A percentile compares a stretch with the other conserved stretches of the same genome.
phyloP scores from a whole-genome alignment of 2,329 filamentous ascomycete genomes.

The Talaromyces sp. region DNA sequence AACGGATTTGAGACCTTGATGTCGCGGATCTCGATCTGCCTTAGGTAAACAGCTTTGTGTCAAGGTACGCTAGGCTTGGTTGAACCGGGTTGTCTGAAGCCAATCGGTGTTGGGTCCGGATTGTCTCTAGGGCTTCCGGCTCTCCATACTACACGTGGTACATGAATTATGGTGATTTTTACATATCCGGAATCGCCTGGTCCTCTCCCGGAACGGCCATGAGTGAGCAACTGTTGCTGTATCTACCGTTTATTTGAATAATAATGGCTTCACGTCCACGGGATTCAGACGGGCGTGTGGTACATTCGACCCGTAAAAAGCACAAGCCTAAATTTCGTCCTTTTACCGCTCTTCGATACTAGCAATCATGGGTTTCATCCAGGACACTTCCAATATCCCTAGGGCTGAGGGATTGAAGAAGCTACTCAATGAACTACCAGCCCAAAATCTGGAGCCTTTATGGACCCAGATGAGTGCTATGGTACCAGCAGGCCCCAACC shows the following conservation, averaged over 20 bases:
- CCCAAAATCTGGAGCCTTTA: not conserved
- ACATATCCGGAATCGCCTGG: not conserved
- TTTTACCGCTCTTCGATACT: not conserved
- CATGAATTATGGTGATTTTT: not conserved
- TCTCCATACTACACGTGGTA: not conserved
- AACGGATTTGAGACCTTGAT: too few relatives aligned
- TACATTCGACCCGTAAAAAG: not conserved
- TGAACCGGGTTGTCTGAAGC: not conserved
- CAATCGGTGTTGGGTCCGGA: not conserved
- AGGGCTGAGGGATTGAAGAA: not conserved
- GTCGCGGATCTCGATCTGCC: too few relatives aligned
- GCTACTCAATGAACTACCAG: not conserved
- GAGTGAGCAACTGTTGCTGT: not conserved
- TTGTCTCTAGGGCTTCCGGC: not conserved
- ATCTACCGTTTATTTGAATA: not conserved
- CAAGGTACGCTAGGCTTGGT: too few relatives aligned
- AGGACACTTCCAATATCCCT: not conserved
- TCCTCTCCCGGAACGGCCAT: not conserved
- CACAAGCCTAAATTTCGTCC: not conserved
- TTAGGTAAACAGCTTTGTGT: too few relatives aligned
- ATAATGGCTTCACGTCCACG: not conserved
- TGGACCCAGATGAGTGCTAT: not conserved
- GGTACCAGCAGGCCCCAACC: not conserved
- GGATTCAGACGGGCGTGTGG: not conserved
- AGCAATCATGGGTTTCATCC: not conserved